Conservation (phyloP, 257 asterid species). For the Fraxinus pennsylvanica region DNA sequence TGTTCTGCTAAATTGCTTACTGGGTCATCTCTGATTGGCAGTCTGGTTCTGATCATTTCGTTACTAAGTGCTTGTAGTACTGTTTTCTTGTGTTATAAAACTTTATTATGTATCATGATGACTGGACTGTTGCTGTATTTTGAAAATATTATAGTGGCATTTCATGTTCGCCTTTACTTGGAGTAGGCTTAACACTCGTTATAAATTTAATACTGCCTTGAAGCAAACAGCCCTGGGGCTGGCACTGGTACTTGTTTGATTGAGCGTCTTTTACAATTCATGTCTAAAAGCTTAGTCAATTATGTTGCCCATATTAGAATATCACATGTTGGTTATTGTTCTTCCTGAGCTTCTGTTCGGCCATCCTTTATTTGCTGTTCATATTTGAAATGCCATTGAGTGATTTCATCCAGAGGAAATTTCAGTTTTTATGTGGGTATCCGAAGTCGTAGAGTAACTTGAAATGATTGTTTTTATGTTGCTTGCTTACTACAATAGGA, state of each 20-base stretch:
- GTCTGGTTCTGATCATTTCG: neutral
- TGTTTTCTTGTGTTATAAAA: neutral
- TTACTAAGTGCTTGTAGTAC: neutral
- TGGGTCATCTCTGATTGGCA: neutral
- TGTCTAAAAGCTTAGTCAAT: neutral
- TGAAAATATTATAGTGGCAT: neutral
- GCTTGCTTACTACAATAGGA: neutral
- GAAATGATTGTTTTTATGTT: neutral
- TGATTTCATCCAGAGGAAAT: neutral
- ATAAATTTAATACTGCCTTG: neutral
- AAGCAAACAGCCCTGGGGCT: neutral
- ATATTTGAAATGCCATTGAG: neutral
- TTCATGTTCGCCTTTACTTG: neutral
- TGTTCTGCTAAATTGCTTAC: constrained; percentile 12
- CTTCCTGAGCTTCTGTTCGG: neutral
- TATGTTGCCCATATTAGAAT: neutral
- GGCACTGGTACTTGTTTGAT: neutral
- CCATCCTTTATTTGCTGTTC: neutral
- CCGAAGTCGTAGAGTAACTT: neutral
- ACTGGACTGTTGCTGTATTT: neutral
- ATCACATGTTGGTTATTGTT: neutral
- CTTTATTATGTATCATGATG: neutral
- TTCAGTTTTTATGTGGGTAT: neutral
- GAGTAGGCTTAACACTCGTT: neutral
- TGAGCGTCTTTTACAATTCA: neutral